Evolutionary conservation across 768 basidiomycete species (phyloP), one percentile per base, ranked within the genome.

Genomic region (Russula olivacea): DNA sequence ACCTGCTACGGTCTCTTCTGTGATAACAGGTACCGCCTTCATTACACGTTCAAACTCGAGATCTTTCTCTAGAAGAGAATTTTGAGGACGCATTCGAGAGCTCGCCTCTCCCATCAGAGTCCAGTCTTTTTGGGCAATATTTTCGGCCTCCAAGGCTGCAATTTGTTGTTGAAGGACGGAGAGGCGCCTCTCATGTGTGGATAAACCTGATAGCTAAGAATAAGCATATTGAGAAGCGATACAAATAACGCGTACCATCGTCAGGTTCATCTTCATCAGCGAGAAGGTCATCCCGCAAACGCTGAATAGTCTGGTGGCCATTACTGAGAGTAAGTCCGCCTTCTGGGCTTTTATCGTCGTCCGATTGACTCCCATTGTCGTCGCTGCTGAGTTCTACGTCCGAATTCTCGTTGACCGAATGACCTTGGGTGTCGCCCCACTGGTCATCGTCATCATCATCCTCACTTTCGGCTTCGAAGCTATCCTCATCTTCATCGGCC

Each of bases 41-140:
- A 87, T 84, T 25, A 87, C 84, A 32, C 93, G 87, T 64, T 98
- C 97, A 67, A 94, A 98, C 61, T 98, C 96, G 34, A 99, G 81
- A 73, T 97, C 92, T 72, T 98, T 91, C 72, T 92, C 91, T 14
- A 99, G 80, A 21, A 98, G 78, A 10, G 91, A 89, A 73, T 99
- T 94, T 72, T 92, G 85, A 4, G 97, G 96, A 56, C 97, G 82
- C 48, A 86, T 75, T 45, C 87, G 83, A 7, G 93, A 83, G 23
- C 83, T 83, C 36, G 93, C 91, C 75, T 98, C 96, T 53, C 97
- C 95, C 79, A 91, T 83, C 32, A 97, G 80, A 7, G 87, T 86
- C 97, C 97, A 99, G 64, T 92, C 87, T 74, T 98, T 98, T 55
- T 84, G 80, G 2, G 84, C 86, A 56, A 96, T 83, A 72, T 96